Evolutionary conservation across 202 grass and related monocot genomes (phyloP), one percentile per base, ranked within the genome.

Genomic region (Digitaria exilis): DNA sequence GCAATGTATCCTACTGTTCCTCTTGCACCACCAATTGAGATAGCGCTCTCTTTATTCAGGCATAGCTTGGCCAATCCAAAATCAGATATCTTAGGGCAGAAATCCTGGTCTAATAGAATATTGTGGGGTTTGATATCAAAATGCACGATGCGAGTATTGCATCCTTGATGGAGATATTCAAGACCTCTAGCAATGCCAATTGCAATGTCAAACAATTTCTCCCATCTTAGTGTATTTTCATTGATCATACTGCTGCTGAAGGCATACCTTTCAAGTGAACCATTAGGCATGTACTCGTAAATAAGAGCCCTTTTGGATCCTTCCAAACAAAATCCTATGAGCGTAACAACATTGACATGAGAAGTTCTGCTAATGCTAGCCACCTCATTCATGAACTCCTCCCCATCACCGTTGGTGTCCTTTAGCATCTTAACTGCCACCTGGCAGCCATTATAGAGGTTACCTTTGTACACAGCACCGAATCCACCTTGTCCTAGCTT

Each of bases 381-480:
- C 18, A 92, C 82, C 79, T 97, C 91, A 69, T 97, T 94, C 8
- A 97, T 69, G 29, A 97, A 97, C 55, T 97, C 94, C 32, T 91
- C 85, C 0, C 91, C 91, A 64, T 97, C 84, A 50, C 84, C 76
- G 35, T 90, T 90, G 11, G 57, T 54, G 18, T 90, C 76, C 34
- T 84, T 90, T n/a, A 97, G 61, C 78, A 97, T 54, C 75, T 97
- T 97, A 0, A 92, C 89, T 10, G 94, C 94, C 0, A 97, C 69
- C 51, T 68, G 52, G 0, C 3, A 56, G 2, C 94, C 85, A 73
- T 97, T 80, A 0, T 7, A 14, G 37, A 91, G 82, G 22, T 4
- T 34, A 3, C 94, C 89, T 63, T 32, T 90, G 82, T 94, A 97
- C 9, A 97, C 91, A 28, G 34, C 75, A 14, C 94, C 94, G 52